Base-by-base conservation (phyloP, 2,329 filamentous ascomycete species). In the Capronia epimyces region DNA sequence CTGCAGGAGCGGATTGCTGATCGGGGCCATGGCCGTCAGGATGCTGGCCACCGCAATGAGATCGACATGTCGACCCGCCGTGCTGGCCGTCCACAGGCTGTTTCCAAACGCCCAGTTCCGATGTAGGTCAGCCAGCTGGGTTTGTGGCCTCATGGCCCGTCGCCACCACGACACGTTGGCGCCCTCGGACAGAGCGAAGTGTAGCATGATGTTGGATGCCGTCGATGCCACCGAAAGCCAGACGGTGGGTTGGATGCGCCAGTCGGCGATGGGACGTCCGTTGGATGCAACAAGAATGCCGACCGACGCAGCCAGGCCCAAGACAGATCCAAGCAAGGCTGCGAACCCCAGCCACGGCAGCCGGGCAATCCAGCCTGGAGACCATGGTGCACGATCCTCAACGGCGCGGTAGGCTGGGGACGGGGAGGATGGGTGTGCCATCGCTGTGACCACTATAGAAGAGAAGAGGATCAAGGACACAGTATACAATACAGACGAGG, bases 1-100 rank as follows among this genome's bases (percentile, higher is more conserved):
- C 27, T 59, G 55, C 7, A 59, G 43, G 3, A 59, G 48, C 22
- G 56, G 52, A 12, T 55, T 51, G 27, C 53, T 55, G 34, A 58
- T 40, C 4, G 45, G 49, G 7, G 31, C 34, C 7, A 58, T 7
- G 1, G 56, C 43, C 1, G 46, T 46, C 20, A 59, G 25, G 4
- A 59, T 53, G 27, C 51, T 32, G 10, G 51, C 52, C 1, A 57
- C 21, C 5, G 55, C 56, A 15, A 59, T 32, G n/a, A 55, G 16
- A 27, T 55, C 48, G 39, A 57, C 20, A 36, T 57, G 48, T 20
- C 48, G 49, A 7, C 47, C 48, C 16, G 39, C 43, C 10, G 22
- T 32, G 15, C 45, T n/a, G 9, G 56, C 52, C 10, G 37, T 46
- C 27, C 31, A 34, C 16, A 58, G 31, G 37, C 53, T 58, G 24